Evolutionary conservation across 139 green algal genomes (phyloP), one percentile per base, ranked within the genome.

Genomic region (Ulvella scutata): DNA sequence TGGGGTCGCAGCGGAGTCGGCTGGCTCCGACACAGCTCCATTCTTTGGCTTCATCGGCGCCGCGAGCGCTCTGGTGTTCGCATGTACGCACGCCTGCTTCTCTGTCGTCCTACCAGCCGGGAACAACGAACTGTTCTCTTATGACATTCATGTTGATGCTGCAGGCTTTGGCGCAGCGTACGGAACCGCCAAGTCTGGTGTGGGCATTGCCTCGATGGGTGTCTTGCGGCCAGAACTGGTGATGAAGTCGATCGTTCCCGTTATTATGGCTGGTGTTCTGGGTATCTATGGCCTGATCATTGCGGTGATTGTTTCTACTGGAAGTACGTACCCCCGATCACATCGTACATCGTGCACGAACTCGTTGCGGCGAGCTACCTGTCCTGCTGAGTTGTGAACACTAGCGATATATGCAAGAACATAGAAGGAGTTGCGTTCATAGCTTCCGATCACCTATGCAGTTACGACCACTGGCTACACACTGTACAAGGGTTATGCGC

Each of bases 221-320:
- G 95, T 99, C 10, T 97, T 99, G 93, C 85, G 95, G 35, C 95
- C 95, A 4, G 95, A 99, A 85, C 87, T 99, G 77, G 95, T 99
- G 35, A 99, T 99, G 95, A 99, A 99, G 89, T 97, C 90, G 72
- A 98, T 99, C 76, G 88, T 99, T 10, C 95, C 95, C 28, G 90
- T 99, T 43, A 92, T 99, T 81, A 98, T 99, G 95, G 95, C 95
- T 76, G 95, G 95, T 89, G 89, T 99, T 77, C 87, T 99, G 43
- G 95, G 95, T 78, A 99, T 99, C 79, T 99, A 99, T 85, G 95
- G 95, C 59, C 91, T 99, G 10, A 98, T 99, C 82, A 98, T 99
- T 80, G 93, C 95, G 35, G 95, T 99, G 61, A 96, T 99, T 79
- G 98, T 99, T 82, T 91, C 82, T 75, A 98, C 93, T 17, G 90